Conservation (phyloP, 2,329 filamentous ascomycete species). For the Penicillium capsulatum region DNA sequence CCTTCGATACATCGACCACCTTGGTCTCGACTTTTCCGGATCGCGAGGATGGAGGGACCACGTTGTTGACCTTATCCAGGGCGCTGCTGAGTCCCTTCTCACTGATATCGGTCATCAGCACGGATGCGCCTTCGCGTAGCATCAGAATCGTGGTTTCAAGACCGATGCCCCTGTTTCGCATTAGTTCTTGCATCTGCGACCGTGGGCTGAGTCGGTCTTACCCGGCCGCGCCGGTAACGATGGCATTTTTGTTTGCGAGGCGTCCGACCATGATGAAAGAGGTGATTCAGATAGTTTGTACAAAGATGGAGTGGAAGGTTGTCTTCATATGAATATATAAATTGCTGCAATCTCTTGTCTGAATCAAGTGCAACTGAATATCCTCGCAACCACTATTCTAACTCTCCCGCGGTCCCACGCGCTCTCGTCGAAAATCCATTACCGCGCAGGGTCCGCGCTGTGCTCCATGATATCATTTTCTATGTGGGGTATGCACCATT, state of each 20-base stretch:
- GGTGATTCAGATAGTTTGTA: too few relatives aligned
- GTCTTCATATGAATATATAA: too few relatives aligned
- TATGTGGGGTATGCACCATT: neutral
- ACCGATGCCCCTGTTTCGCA: slow-evolving; percentile 69
- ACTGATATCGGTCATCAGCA: slow-evolving; percentile 83
- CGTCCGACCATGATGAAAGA: slow-evolving; percentile 18
- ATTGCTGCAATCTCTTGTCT: too few relatives aligned
- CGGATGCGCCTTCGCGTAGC: slow-evolving; percentile 77
- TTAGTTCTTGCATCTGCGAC: neutral
- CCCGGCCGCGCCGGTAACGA: slow-evolving; percentile 84
- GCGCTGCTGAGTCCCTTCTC: slow-evolving; percentile 72
- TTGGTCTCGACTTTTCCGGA: slow-evolving; percentile 30
- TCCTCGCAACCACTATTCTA: too few relatives aligned
- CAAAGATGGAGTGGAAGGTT: too few relatives aligned
- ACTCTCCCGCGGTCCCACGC: too few relatives aligned
- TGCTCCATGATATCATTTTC: too few relatives aligned
- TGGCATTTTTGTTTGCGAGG: slow-evolving; percentile 62
- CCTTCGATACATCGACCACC: slow-evolving; percentile 72
- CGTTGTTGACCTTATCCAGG: slow-evolving; percentile 66
- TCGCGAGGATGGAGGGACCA: slow-evolving; percentile 52
- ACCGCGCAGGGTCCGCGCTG: too few relatives aligned
- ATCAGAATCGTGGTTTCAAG: slow-evolving; percentile 90
- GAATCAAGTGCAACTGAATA: too few relatives aligned
- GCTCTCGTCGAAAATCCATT: too few relatives aligned
- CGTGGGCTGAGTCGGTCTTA: slow-evolving; percentile 41